Evolutionary conservation across 306 rosid genomes (phyloP).

Genomic region (Fragaria ananassa): DNA sequence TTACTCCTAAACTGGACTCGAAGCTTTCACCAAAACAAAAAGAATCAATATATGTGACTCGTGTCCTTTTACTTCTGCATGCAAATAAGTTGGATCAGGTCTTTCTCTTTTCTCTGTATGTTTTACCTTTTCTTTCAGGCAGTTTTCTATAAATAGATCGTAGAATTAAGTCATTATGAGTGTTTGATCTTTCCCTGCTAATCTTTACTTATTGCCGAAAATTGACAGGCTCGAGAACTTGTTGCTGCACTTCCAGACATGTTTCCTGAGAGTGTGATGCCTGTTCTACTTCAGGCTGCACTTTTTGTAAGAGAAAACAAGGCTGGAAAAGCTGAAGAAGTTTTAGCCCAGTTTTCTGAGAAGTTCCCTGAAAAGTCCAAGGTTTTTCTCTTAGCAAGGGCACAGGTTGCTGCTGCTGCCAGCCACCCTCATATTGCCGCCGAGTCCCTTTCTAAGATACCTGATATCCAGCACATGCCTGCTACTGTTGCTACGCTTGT

Average conservation of each 20-base stretch:
- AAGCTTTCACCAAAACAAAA: constrained; percentile 69
- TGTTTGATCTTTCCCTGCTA: constrained; percentile 25
- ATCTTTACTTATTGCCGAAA: constrained; percentile 14
- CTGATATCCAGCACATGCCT: constrained; percentile 86
- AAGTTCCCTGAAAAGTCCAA: constrained; percentile 76
- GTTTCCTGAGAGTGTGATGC: constrained; percentile 76
- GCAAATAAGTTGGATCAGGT: constrained; percentile 94
- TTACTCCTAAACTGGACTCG: constrained; percentile 64
- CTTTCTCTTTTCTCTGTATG: constrained; percentile 8
- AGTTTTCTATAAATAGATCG: not conserved
- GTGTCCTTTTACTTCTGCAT: constrained; percentile 86
- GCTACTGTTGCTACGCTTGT: constrained; percentile 95
- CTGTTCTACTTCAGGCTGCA: constrained; percentile 77
- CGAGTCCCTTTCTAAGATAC: constrained; percentile 73
- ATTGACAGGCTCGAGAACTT: constrained; percentile 78
- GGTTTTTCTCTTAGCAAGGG: constrained; percentile 66
- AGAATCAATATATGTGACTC: constrained; percentile 77
- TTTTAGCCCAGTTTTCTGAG: constrained; percentile 67
- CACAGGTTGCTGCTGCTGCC: constrained; percentile 95
- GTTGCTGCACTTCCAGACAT: constrained; percentile 65
- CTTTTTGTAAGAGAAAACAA: constrained; percentile 88
- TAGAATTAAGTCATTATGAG: not conserved
- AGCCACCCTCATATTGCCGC: constrained; percentile 87
- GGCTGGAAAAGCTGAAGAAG: constrained; percentile 89
- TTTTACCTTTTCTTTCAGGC: constrained; percentile 2